These are phyloP conservation scores for Bisporella sp. DNA, from an alignment of 2,329 filamentous ascomycete genomes.

Conservation along the genomic window DNA sequence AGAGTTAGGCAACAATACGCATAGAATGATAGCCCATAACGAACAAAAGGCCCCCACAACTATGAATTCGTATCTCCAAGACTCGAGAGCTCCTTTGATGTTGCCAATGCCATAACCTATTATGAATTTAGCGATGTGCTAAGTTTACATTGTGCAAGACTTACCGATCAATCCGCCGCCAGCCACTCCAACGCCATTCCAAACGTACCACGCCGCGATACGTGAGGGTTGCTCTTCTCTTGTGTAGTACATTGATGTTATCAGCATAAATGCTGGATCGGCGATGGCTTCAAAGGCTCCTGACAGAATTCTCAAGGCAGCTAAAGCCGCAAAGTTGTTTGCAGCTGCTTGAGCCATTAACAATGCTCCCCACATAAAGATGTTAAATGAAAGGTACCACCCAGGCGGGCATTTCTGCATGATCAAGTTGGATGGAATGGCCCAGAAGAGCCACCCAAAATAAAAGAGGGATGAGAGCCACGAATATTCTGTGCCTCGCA, in stretches of 20 bases:
- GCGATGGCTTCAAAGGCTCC: slow-evolving; percentile 42
- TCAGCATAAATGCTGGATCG: slow-evolving; percentile 51
- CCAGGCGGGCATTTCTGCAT: slow-evolving; percentile 44
- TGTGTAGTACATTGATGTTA: slow-evolving; percentile 60
- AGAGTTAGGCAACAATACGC: slow-evolving; percentile 53
- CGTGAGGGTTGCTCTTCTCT: slow-evolving; percentile 53
- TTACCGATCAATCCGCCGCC: slow-evolving; percentile 44
- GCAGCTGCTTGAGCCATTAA: slow-evolving; percentile 44
- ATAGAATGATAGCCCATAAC: slow-evolving; percentile 18
- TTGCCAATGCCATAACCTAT: slow-evolving; percentile 50
- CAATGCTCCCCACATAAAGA: slow-evolving; percentile 40
- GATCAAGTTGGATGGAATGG: slow-evolving; percentile 44
- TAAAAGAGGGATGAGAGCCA: too few relatives aligned
- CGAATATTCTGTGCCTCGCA: too few relatives aligned
- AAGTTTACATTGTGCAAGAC: too few relatives aligned
- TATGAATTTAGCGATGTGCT: too few relatives aligned
- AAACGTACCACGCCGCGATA: slow-evolving; percentile 49
- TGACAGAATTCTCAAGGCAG: slow-evolving; percentile 43
- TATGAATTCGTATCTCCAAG: slow-evolving; percentile 61
- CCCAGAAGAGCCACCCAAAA: too few relatives aligned
- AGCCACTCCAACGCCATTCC: slow-evolving; percentile 46
- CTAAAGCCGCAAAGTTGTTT: slow-evolving; percentile 42
- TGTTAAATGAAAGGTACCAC: slow-evolving; percentile 47
- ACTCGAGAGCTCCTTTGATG: slow-evolving; percentile 44
- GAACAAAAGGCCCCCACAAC: slow-evolving; percentile 36